Evolutionary conservation across 2,329 filamentous ascomycete species (phyloP).

Genomic region (Blastomyces emzantsi): DNA sequence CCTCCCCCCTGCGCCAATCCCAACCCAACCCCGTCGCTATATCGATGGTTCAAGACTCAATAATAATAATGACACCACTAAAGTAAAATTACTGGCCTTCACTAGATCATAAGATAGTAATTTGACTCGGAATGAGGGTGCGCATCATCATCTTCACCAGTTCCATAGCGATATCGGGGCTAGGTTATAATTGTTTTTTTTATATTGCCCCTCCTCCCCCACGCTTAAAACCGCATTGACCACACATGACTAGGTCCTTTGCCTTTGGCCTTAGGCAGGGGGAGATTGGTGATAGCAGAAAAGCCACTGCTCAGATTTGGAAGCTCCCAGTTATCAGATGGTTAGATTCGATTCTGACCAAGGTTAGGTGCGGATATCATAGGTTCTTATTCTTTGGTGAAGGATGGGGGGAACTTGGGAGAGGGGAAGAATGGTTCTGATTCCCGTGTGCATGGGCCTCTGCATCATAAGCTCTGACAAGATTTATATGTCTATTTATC

Average conservation of each 20-base stretch:
- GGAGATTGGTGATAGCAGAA: neutral
- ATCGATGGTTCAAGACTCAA: neutral
- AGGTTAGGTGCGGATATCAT: neutral
- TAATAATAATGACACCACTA: neutral
- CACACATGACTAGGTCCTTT: neutral
- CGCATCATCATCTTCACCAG: neutral
- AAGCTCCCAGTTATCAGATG: neutral
- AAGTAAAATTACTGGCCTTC: neutral
- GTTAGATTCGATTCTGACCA: neutral
- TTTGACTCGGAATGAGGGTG: neutral
- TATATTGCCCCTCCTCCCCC: neutral
- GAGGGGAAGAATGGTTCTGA: too few relatives aligned
- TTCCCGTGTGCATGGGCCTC: neutral
- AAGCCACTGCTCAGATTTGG: neutral
- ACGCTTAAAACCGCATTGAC: neutral
- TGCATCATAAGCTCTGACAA: neutral
- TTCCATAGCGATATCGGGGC: neutral
- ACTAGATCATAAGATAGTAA: neutral
- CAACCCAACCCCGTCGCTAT: neutral
- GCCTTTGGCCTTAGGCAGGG: neutral
- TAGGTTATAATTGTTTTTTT: neutral
- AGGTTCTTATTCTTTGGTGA: neutral
- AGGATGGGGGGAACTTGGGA: too few relatives aligned
- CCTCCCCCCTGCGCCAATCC: neutral
- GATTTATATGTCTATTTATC: neutral